Percentiles rank a stretch among this genome's conserved stretches.
phyloP scores from a whole-genome alignment of 768 basidiomycete genomes.

The Pisolithus sp. region DNA sequence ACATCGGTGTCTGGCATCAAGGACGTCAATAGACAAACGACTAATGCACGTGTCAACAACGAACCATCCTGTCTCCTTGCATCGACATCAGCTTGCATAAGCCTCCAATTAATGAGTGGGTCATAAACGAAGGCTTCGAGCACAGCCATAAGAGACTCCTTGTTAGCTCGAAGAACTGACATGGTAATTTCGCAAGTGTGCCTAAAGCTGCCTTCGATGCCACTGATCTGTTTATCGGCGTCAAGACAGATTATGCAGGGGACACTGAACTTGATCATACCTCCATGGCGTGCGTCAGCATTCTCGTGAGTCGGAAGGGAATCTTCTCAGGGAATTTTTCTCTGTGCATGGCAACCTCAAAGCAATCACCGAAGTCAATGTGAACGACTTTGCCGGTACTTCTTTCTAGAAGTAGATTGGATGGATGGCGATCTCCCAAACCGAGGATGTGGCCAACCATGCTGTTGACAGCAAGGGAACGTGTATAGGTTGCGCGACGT shows the following conservation, averaged over 20 bases:
- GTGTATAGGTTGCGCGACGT: constrained; percentile 89
- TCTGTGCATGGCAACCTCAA: constrained; percentile 95
- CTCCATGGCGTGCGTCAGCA: constrained; percentile 99
- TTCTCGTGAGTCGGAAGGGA: constrained; percentile 94
- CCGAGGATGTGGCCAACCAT: constrained; percentile 99
- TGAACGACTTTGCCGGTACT: constrained; percentile 93
- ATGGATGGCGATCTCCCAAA: constrained; percentile 95
- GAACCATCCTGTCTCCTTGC: constrained; percentile 62
- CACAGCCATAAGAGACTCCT: constrained; percentile 98
- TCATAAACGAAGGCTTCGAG: constrained; percentile 98
- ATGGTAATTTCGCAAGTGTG: constrained; percentile 97
- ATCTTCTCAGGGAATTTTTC: constrained; percentile 99
- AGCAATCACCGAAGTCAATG: constrained; percentile 97
- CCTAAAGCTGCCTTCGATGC: constrained; percentile 95
- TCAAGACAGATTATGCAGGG: constrained; percentile 2
- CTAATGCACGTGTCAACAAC: constrained; percentile 4
- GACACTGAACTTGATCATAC: constrained; percentile 34
- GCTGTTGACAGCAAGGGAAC: constrained; percentile 92
- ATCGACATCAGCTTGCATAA: constrained; percentile 81
- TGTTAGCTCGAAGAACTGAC: constrained; percentile 92
- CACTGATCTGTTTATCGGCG: constrained; percentile 69
- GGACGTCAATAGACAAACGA: neutral
- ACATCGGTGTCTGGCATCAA: constrained; percentile 33
- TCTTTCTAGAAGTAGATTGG: constrained; percentile 88
- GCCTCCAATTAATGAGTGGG: constrained; percentile 94